phyloP scores from a whole-genome alignment of 345 rosid species.

The Citrus medica region DNA sequence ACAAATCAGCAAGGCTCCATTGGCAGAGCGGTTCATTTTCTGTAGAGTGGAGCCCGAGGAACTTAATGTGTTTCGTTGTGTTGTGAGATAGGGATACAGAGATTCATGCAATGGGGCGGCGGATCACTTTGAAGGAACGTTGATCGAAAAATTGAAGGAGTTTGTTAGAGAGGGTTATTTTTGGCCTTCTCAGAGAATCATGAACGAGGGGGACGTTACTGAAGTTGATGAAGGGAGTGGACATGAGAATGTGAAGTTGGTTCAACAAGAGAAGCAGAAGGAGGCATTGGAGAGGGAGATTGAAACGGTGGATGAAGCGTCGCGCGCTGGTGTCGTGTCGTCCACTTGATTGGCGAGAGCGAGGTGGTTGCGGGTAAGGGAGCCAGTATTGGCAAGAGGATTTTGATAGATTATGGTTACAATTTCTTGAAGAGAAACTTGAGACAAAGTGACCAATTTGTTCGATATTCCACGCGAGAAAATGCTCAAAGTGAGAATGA shows the following conservation, averaged over 20 bases:
- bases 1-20: constrained; percentile 30
- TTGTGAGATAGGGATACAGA: constrained; percentile 45
- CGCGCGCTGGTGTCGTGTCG: constrained; percentile 33
- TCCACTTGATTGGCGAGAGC: constrained; percentile 48
- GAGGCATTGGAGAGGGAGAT: constrained; percentile 26
- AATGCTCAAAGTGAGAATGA: constrained; percentile 60
- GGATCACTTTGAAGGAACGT: constrained; percentile 24
- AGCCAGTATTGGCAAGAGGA: constrained; percentile 29
- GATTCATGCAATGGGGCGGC: constrained; percentile 21
- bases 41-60: constrained; percentile 27
- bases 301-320: constrained; percentile 34
- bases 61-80: constrained; percentile 34
- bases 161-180: constrained; percentile 25
- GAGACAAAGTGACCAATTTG: constrained; percentile 34
- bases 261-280: neutral
- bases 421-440: constrained; percentile 40
- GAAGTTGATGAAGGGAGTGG: neutral
- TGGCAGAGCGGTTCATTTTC: constrained; percentile 37
- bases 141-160: constrained; percentile 29
- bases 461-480: constrained; percentile 41
- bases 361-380: constrained; percentile 39
- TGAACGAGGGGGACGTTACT: neutral
- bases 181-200: neutral
- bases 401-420: constrained; percentile 36
- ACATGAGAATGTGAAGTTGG: neutral